A percentile compares a stretch with the other conserved stretches of the same genome.
Evolutionary conservation across 2,329 filamentous ascomycete species (phyloP).

Genomic region (Teratosphaeria gauchensis): DNA sequence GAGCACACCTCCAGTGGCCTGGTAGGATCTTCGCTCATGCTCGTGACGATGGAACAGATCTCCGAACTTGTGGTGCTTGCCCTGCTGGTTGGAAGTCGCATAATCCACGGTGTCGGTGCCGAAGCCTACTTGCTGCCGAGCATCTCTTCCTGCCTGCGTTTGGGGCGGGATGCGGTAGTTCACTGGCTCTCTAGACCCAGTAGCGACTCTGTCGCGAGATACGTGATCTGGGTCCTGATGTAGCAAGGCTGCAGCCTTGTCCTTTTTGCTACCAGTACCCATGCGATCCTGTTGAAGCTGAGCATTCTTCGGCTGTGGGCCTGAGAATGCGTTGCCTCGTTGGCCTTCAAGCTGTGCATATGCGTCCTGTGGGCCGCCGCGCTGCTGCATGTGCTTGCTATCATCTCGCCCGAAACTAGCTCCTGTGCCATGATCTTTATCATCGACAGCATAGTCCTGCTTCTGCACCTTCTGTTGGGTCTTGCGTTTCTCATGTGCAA

Average conservation of each 20-base stretch:
- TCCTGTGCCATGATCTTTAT: constrained; percentile 15
- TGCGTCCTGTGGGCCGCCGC: neutral
- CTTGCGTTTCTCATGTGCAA: constrained; percentile 22
- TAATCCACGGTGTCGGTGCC: constrained; percentile 18
- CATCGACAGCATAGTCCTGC: constrained; percentile 6
- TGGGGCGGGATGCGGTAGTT: constrained; percentile 28
- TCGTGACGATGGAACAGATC: constrained; percentile 33
- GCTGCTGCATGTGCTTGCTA: constrained; percentile 25
- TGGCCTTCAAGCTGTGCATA: neutral
- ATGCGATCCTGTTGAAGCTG: constrained; percentile 29
- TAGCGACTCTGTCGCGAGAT: constrained; percentile 20
- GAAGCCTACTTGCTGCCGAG: constrained; percentile 34
- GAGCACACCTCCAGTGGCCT: constrained; percentile 47
- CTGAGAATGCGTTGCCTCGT: neutral
- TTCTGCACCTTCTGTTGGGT: constrained; percentile 6
- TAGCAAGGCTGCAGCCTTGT: constrained; percentile 23
- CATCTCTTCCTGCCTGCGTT: constrained; percentile 25
- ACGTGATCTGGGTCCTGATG: constrained; percentile 28
- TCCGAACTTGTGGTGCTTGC: constrained; percentile 25
- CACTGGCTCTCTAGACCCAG: constrained; percentile 14
- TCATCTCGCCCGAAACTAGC: constrained; percentile 19
- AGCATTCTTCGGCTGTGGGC: constrained; percentile 3
- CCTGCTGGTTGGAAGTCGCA: constrained; percentile 9
- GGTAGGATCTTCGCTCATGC: constrained; percentile 42
- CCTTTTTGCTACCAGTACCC: constrained; percentile 22